phyloP scores from a whole-genome alignment of 345 rosid species.

The Isatis tinctoria region DNA sequence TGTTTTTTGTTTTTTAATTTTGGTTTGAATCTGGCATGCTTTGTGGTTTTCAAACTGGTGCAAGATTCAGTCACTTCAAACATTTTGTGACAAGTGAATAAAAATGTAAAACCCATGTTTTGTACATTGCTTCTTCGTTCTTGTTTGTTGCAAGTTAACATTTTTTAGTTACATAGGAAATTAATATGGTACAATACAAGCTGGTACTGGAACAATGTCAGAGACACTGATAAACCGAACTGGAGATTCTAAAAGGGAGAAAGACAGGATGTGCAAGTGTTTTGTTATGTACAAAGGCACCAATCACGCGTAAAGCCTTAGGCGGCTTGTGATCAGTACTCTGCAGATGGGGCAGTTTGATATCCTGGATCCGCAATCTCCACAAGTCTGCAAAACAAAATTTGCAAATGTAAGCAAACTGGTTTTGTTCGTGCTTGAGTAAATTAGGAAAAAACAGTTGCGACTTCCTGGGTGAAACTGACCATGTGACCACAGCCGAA shows the following conservation, averaged over 20 bases:
- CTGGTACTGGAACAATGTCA: constrained; percentile 1
- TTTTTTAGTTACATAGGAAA: neutral
- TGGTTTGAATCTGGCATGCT: neutral
- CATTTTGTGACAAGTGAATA: constrained; percentile 14
- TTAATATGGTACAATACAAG: neutral
- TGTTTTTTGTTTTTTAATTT: neutral
- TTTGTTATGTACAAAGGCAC: neutral
- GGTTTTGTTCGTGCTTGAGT: neutral
- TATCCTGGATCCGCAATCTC: constrained; percentile 51
- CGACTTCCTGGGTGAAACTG: constrained; percentile 18
- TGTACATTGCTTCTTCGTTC: constrained; percentile 26
- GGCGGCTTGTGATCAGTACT: constrained; percentile 44
- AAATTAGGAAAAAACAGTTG: neutral
- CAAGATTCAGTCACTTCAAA: constrained; percentile 12
- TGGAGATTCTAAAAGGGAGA: neutral
- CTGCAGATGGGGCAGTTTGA: constrained; percentile 66
- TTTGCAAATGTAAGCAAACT: neutral
- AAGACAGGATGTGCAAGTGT: constrained; percentile 5
- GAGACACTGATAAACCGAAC: neutral
- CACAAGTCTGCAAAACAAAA: constrained; percentile 44
- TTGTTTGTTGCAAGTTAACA: constrained; percentile 14
- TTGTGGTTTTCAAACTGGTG: constrained; percentile 8
- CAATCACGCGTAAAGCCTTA: constrained; percentile 45
- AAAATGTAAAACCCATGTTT: constrained; percentile 21
- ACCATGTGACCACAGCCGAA: constrained; percentile 80